Base-by-base conservation (phyloP, 2,329 filamentous ascomycete genomes). In the Penicillium sp. region DNA sequence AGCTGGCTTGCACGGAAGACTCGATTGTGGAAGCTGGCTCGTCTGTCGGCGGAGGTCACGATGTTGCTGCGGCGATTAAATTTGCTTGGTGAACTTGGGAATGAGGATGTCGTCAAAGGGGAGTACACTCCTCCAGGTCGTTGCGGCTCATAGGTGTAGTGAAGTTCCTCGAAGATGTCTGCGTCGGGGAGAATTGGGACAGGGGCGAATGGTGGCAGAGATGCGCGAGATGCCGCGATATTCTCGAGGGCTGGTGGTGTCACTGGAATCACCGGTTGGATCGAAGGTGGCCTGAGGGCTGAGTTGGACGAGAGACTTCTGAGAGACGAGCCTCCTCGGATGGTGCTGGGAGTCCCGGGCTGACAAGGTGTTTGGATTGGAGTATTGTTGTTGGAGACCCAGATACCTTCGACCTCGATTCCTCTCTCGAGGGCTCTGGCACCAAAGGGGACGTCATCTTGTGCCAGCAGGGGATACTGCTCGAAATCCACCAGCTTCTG, bases 371-470 rank as follows among this genome's bases (percentile, higher is more conserved):
- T 69, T 24, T 60, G 63, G 4, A 52, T 49, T 12, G 68, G 71
- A 49, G 69, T 71, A 47, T 65, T 73, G 24, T 77, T 77, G 47
- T 77, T 75, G 23, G 84, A 86, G 45, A 88, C 84, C 86, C 88
- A 90, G 46, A 96, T 91, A 4, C 90, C 92, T 58, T 95, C 89
- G 7, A 95, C 83, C 67, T 93, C 83, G 41, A 95, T 79, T 6
- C 91, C 91, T 61, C 83, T 88, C 69, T 96, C 87, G 43, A 96
- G 83, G 6, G 92, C 92, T 61, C 88, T 85, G 48, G 94, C 84
- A 18, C 93, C 92, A 65, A 96, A 96, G 0, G 90, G 91, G 33
- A 95, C 83, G 9, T 89, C 86, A 46, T 83, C 70, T 57, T 71
- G 74, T 26, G 64, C 64, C 78, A 84, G 56, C 76, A 84, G 69